phyloP scores from a whole-genome alignment of 164 flowering plant genomes.

The Tinospora cordifolia region DNA sequence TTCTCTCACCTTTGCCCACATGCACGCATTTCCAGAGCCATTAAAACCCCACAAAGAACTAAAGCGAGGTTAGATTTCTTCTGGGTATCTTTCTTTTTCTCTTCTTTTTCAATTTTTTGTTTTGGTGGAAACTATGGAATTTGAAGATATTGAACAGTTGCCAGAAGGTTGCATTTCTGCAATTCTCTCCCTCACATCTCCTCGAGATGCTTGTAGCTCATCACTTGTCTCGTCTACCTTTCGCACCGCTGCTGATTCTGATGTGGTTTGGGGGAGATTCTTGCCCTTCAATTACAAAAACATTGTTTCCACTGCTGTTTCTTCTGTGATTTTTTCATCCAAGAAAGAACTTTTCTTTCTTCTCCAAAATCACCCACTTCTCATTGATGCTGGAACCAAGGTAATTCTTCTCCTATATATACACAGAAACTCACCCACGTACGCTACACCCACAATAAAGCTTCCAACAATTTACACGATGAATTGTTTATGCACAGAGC shows the following conservation, averaged over 20 bases:
- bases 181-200: slow-evolving; percentile 28
- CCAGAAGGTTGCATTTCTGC: slow-evolving; percentile 28
- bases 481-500: slow-evolving; percentile 7
- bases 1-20: not conserved
- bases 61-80: not conserved
- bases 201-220: slow-evolving; percentile 27
- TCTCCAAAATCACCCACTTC: slow-evolving; percentile 25
- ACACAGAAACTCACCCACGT: too few relatives aligned
- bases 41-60: not conserved
- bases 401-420: slow-evolving; percentile 19
- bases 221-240: slow-evolving; percentile 22
- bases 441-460: too few relatives aligned
- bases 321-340: slow-evolving; percentile 23
- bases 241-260: slow-evolving; percentile 23
- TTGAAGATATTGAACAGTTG: slow-evolving; percentile 1
- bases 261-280: slow-evolving; percentile 34
- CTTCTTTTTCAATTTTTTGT: not conserved
- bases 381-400: slow-evolving; percentile 46
- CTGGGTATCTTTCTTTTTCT: not conserved
- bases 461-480: too few relatives aligned
- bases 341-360: slow-evolving; percentile 37
- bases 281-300: slow-evolving; percentile 36
- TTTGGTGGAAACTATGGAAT: not conserved
- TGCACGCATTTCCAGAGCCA: not conserved
- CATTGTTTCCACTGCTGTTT: slow-evolving; percentile 27